phyloP scores from a whole-genome alignment of 2,329 filamentous ascomycete species.

The Fusarium heterosporum region DNA sequence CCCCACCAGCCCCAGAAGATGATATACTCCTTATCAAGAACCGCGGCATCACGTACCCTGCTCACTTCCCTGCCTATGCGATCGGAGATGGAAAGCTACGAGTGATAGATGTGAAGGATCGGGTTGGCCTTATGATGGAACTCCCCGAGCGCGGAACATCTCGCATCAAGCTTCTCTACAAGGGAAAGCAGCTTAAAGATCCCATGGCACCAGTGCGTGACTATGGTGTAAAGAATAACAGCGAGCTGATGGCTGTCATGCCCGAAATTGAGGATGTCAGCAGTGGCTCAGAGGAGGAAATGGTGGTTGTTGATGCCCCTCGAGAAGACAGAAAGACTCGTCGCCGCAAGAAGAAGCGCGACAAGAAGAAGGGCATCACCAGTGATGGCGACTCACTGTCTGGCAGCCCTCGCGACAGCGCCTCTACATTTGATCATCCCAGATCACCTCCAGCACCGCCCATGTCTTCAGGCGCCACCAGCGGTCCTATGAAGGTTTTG shows the following conservation, averaged over 20 bases:
- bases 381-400: conserved; percentile 53
- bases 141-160: conserved; percentile 64
- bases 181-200: conserved; percentile 77
- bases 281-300: conserved; percentile 58
- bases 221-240: conserved; percentile 71
- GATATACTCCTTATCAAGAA: conserved; percentile 79
- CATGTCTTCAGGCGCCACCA: conserved; percentile 49
- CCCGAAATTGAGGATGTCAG: conserved; percentile 54
- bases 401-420: conserved; percentile 60
- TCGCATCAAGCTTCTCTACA: conserved; percentile 77
- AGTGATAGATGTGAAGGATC: conserved; percentile 73
- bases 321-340: conserved; percentile 51
- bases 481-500: conserved; percentile 65
- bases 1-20: conserved; percentile 64
- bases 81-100: conserved; percentile 79
- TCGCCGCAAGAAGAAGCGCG: conserved; percentile 59
- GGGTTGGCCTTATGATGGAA: conserved; percentile 75
- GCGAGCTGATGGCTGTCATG: conserved; percentile 66
- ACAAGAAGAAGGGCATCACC: conserved; percentile 45
- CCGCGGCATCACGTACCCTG: conserved; percentile 72
- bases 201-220: conserved; percentile 67
- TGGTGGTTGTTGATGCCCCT: conserved; percentile 58
- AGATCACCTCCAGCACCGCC: conserved; percentile 42
- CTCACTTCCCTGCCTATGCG: conserved; percentile 79
- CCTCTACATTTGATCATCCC: conserved; percentile 53